Percentiles rank a stretch among this genome's conserved stretches.
phyloP scores from a whole-genome alignment of 2,329 filamentous ascomycete genomes.

The Diaporthe helianthi region DNA sequence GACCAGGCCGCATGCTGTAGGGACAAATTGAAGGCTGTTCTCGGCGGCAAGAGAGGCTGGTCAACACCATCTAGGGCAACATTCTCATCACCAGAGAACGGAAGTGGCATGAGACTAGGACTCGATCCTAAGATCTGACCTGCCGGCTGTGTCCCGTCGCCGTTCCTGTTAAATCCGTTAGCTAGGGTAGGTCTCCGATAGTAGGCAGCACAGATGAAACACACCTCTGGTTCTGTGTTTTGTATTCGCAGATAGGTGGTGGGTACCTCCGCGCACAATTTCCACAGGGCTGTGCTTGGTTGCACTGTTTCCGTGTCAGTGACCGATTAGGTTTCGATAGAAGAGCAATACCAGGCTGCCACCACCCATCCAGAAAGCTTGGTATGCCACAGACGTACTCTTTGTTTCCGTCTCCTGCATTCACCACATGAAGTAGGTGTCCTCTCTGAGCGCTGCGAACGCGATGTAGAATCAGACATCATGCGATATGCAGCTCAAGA shows the following conservation, averaged over 20 bases:
- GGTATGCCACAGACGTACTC: conserved; percentile 44
- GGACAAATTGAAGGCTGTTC: not conserved
- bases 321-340: not conserved
- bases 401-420: conserved; percentile 60
- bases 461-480: conserved; percentile 47
- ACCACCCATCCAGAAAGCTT: too few relatives aligned
- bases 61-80: conserved; percentile 34
- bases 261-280: conserved; percentile 62
- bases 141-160: conserved; percentile 1
- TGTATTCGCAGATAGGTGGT: conserved; percentile 58
- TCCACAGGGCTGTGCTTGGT: conserved; percentile 60
- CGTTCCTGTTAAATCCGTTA: conserved; percentile 12
- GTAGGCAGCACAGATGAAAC: conserved; percentile 1
- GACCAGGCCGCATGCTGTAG: not conserved
- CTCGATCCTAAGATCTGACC: not conserved
- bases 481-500: conserved; percentile 1
- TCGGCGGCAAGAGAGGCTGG: conserved; percentile 34
- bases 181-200: not conserved
- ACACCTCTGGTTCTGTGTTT: conserved; percentile 39
- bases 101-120: conserved; percentile 31
- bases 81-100: conserved; percentile 27
- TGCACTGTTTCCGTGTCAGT: conserved; percentile 50
- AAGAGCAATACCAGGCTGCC: not conserved
- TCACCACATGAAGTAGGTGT: conserved; percentile 56
- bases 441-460: conserved; percentile 43